A percentile compares a stretch with the other conserved stretches of the same genome.
phyloP scores from a whole-genome alignment of 768 basidiomycete genomes.

The Pleurotus pulmonarius region DNA sequence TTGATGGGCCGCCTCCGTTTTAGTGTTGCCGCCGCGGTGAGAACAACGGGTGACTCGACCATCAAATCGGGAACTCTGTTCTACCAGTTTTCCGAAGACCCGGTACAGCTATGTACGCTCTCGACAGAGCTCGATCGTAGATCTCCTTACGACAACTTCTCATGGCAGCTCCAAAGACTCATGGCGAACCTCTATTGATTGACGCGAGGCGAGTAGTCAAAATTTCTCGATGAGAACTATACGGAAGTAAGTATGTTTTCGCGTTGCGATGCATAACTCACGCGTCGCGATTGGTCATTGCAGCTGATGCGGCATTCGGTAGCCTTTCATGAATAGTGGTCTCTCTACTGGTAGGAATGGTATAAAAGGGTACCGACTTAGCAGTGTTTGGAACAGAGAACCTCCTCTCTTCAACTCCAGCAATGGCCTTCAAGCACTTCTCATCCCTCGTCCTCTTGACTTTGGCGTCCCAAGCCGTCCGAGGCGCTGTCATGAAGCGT shows the following conservation, averaged over 20 bases:
- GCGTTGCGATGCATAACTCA: background rate
- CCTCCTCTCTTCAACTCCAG: background rate
- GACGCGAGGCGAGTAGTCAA: background rate
- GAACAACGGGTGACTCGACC: background rate
- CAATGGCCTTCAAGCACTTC: constrained; percentile 8
- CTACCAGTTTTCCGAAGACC: background rate
- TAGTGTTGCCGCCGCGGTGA: background rate
- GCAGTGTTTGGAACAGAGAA: background rate
- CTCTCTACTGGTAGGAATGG: background rate
- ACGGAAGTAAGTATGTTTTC: background rate
- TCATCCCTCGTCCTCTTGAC: constrained; percentile 1
- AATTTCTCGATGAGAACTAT: background rate
- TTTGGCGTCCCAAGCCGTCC: background rate
- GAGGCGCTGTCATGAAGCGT: constrained; percentile 9
- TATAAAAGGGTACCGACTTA: background rate
- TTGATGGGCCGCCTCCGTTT: background rate
- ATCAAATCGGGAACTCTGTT: background rate
- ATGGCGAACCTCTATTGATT: background rate
- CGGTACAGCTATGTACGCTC: background rate
- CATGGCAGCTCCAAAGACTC: background rate
- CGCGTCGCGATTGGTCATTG: background rate
- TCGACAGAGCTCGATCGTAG: background rate
- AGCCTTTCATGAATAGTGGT: background rate
- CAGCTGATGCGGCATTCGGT: background rate
- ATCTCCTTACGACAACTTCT: background rate